Conservation (phyloP, 139 green algal species). For the Micractinium sp. region DNA sequence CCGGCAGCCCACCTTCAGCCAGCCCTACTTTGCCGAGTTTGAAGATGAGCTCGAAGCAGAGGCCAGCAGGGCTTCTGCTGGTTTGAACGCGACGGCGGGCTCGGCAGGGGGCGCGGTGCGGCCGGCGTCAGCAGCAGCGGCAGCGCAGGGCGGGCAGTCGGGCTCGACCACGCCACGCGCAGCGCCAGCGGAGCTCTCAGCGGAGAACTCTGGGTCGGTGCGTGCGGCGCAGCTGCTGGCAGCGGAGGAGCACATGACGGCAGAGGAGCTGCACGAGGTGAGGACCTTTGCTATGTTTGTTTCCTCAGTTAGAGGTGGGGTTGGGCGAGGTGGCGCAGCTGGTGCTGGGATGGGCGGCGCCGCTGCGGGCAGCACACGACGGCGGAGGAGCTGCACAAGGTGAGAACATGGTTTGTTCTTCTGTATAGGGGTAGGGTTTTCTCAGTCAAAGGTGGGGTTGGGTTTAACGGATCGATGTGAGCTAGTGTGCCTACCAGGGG, state of each 20-base stretch:
- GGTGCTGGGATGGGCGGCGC: not conserved
- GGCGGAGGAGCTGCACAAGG: no score
- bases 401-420: no score
- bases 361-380: no score
- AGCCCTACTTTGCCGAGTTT: constrained; percentile 27
- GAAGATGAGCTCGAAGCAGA: not conserved
- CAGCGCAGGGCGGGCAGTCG: not conserved
- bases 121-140: not conserved
- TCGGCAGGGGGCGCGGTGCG: not conserved
- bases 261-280: constrained; percentile 15
- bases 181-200: not conserved
- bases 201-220: not conserved
- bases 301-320: not conserved
- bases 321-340: not conserved
- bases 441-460: no score
- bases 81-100: not conserved
- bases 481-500: no score
- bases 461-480: no score
- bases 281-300: not conserved
- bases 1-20: constrained; percentile 23
- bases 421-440: no score
- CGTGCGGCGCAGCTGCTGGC: constrained; percentile 10
- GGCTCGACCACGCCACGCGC: not conserved
- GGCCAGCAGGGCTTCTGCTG: not conserved
- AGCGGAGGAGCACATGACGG: constrained; percentile 10